Conservation (phyloP, 495 filamentous ascomycete species). For the Talaromyces ruber region DNA sequence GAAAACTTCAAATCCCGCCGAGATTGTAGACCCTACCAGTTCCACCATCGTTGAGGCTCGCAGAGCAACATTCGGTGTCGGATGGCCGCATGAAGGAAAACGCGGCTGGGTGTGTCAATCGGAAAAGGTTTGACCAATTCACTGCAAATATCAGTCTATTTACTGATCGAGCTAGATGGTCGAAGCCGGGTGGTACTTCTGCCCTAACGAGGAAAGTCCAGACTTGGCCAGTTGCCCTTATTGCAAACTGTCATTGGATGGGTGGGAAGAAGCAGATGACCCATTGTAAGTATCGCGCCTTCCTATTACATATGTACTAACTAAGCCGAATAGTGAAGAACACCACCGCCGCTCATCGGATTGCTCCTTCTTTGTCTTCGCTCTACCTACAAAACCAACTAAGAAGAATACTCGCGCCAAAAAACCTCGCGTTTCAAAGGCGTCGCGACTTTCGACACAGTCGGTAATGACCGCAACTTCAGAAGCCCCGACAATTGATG, state of each 20-base stretch:
- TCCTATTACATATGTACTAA: slow-evolving; percentile 11
- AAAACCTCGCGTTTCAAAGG: slow-evolving; percentile 57
- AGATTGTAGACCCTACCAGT: slow-evolving; percentile 63
- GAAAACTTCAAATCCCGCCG: slow-evolving; percentile 50
- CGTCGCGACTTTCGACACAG: slow-evolving; percentile 62
- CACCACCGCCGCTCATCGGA: slow-evolving; percentile 69
- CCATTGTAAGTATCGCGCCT: slow-evolving; percentile 54
- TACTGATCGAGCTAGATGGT: slow-evolving; percentile 56
- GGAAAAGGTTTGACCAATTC: slow-evolving; percentile 53
- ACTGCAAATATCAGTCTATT: not conserved
- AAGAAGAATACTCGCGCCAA: slow-evolving; percentile 43
- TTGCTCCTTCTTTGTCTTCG: slow-evolving; percentile 72
- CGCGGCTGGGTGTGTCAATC: slow-evolving; percentile 81
- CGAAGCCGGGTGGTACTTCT: slow-evolving; percentile 88
- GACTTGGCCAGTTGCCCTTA: slow-evolving; percentile 86
- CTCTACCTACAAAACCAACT: slow-evolving; percentile 30
- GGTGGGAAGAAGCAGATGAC: slow-evolving; percentile 87
- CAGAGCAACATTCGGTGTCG: slow-evolving; percentile 62
- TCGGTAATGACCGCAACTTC: slow-evolving; percentile 47
- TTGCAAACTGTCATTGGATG: slow-evolving; percentile 76
- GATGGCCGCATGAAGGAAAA: slow-evolving; percentile 87
- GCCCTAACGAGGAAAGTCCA: slow-evolving; percentile 66
- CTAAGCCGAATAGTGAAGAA: slow-evolving; percentile 58
- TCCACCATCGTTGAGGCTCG: slow-evolving; percentile 65
- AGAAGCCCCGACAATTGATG: slow-evolving; percentile 47